phyloP scores from a whole-genome alignment of 768 basidiomycete species.

The Leccinum variicolor region DNA sequence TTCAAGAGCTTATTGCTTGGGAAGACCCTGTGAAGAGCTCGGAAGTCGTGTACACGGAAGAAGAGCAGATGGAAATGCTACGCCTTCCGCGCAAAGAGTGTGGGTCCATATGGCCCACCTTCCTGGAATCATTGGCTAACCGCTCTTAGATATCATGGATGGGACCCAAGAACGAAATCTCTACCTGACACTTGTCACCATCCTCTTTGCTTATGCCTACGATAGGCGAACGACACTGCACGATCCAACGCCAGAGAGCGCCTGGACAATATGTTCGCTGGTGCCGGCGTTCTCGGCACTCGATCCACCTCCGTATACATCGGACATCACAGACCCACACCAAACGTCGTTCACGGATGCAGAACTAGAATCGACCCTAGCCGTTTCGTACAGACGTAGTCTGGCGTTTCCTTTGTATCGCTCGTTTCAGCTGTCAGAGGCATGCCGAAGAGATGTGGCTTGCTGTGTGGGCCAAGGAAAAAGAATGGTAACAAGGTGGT shows the following conservation, averaged over 20 bases:
- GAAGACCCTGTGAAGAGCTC: constrained; percentile 46
- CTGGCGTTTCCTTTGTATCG: constrained; percentile 79
- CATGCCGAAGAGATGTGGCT: constrained; percentile 64
- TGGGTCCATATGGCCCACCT: constrained; percentile 22
- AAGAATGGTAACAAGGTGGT: constrained; percentile 57
- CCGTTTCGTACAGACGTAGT: constrained; percentile 68
- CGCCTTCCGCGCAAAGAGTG: constrained; percentile 52
- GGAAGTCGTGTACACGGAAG: constrained; percentile 59
- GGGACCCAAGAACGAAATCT: constrained; percentile 53
- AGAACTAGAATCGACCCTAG: constrained; percentile 51
- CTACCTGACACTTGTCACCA: constrained; percentile 64
- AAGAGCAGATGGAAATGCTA: constrained; percentile 67
- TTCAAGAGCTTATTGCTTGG: constrained; percentile 69
- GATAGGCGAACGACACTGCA: constrained; percentile 73
- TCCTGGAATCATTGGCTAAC: neutral
- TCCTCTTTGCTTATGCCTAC: constrained; percentile 81
- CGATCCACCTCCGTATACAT: constrained; percentile 58
- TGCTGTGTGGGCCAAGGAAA: constrained; percentile 55
- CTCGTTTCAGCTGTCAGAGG: constrained; percentile 70
- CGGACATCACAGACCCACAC: constrained; percentile 3
- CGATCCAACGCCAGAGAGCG: constrained; percentile 85
- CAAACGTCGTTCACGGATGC: constrained; percentile 33
- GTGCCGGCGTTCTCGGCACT: constrained; percentile 81
- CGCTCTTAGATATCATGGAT: constrained; percentile 57
- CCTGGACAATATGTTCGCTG: constrained; percentile 77